Evolutionary conservation across 2,329 filamentous ascomycete species (phyloP), one percentile per base, ranked within the genome.

Genomic region (Arachnomyces sp.): DNA sequence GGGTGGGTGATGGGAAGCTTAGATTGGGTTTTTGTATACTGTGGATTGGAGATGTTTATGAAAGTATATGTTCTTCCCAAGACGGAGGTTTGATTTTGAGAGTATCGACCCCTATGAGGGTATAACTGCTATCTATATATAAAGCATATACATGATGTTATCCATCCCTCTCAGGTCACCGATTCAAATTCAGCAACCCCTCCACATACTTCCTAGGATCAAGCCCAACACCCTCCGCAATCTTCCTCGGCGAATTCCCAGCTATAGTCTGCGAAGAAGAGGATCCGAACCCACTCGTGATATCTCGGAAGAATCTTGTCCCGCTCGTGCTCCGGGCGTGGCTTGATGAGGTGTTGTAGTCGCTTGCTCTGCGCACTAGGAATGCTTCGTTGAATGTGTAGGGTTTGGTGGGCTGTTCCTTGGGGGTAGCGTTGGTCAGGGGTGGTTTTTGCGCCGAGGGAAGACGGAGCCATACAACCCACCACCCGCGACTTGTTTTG

Each of bases 401-500:
- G n/a, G n/a, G n/a, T 32, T 25, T 34, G 18, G 4, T 11, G 18
- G 7, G 15, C 12, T 6, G n/a, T 40, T 36, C 32, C 35, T 33
- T 32, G 37, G n/a, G 1, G 45, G 41, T 13, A 34, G 29, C 13
- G 35, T 33, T n/a, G n/a, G n/a, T n/a, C n/a, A n/a, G n/a, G n/a
- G n/a, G n/a, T n/a, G n/a, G n/a, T n/a, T 11, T 12, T 28, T 7
- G 40, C 13, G 12, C 15, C 31, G 31, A 37, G 34, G 15, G 14
- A 7, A 79, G 57, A 7, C 74, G 68, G 57, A 81, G 72, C 77
- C 78, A 82, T 15, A 80, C 72, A 2, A 82, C 68, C 78, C 78
- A 82, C 77, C 77, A 82, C 5, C 75, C 75, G n/a, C 77, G 69
- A 32, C 61, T 70, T 0, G 77, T 81, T 57, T 81, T 81, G 56